Evolutionary conservation across 2,329 filamentous ascomycete species (phyloP).

Genomic region (Penicillium sp.): DNA sequence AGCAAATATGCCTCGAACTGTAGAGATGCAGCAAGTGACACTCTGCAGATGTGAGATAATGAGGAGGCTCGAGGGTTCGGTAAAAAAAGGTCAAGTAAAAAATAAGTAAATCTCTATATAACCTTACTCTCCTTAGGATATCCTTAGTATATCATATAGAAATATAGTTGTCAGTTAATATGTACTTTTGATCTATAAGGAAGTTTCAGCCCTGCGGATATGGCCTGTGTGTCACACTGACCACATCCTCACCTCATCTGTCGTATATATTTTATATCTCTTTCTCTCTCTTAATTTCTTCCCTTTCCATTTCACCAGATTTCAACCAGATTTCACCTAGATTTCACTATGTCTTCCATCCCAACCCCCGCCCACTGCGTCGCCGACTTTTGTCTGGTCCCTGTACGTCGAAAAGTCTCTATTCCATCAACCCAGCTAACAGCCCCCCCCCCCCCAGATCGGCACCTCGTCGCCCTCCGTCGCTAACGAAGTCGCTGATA

Average conservation of each 20-base stretch:
- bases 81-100: too few relatives aligned
- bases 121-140: too few relatives aligned
- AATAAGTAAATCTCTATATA: too few relatives aligned
- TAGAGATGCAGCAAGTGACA: background rate
- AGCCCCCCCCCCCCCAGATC: constrained; percentile 60
- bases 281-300: background rate
- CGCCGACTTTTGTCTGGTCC: constrained; percentile 89
- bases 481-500: constrained; percentile 79
- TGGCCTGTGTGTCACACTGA: background rate
- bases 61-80: background rate
- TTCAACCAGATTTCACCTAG: too few relatives aligned
- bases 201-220: background rate
- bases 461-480: constrained; percentile 76
- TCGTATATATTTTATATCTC: background rate
- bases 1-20: background rate
- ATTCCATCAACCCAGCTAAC: background rate
- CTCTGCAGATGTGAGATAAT: constrained; percentile 1
- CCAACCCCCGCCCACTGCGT: constrained; percentile 71
- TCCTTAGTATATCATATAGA: too few relatives aligned
- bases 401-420: constrained; percentile 49
- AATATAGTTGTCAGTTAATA: too few relatives aligned
- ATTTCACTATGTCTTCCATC: constrained; percentile 26
- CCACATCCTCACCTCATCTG: background rate
- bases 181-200: too few relatives aligned
- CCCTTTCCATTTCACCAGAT: background rate